These are phyloP conservation scores for Phoenix roebelenii DNA, from an alignment of 176 grass and related monocot species.

Conservation along the genomic window DNA sequence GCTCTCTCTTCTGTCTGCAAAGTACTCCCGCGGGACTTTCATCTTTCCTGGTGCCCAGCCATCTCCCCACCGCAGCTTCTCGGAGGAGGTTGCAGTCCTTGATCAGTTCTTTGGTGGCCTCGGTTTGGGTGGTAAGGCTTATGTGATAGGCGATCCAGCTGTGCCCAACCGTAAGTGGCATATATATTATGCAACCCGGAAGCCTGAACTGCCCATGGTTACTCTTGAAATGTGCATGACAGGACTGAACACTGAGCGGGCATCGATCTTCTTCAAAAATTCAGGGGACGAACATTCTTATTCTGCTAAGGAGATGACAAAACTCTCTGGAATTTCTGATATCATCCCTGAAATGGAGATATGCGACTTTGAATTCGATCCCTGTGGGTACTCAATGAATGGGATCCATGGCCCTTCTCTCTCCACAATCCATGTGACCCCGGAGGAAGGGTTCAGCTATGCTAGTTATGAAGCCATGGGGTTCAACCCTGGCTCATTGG, in stretches of 20 bases:
- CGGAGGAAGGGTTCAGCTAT: slow-evolving; percentile 89
- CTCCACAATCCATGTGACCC: slow-evolving; percentile 81
- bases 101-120: slow-evolving; percentile 65
- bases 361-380: slow-evolving; percentile 77
- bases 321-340: slow-evolving; percentile 51
- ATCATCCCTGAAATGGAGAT: slow-evolving; percentile 94
- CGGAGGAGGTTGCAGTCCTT: slow-evolving; percentile 52
- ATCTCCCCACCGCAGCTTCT: slow-evolving; percentile 59
- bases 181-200: slow-evolving; percentile 65
- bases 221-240: slow-evolving; percentile 98
- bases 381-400: slow-evolving; percentile 89
- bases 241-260: slow-evolving; percentile 31
- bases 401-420: slow-evolving; percentile 37
- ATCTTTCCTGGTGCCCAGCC: slow-evolving; percentile 79
- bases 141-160: slow-evolving; percentile 44
- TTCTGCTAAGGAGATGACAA: slow-evolving; percentile 61
- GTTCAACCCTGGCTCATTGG: slow-evolving; percentile 40
- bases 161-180: slow-evolving; percentile 76
- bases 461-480: slow-evolving; percentile 88
- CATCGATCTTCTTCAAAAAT: slow-evolving; percentile 77
- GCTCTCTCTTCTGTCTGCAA: slow-evolving; percentile 52
- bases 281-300: slow-evolving; percentile 22
- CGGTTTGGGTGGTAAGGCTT: slow-evolving; percentile 62
- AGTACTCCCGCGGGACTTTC: slow-evolving; percentile 73
- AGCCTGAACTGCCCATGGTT: slow-evolving; percentile 64